These are phyloP conservation scores for Triadica sebifera DNA, from an alignment of 345 rosid species.

Conservation along the genomic window DNA sequence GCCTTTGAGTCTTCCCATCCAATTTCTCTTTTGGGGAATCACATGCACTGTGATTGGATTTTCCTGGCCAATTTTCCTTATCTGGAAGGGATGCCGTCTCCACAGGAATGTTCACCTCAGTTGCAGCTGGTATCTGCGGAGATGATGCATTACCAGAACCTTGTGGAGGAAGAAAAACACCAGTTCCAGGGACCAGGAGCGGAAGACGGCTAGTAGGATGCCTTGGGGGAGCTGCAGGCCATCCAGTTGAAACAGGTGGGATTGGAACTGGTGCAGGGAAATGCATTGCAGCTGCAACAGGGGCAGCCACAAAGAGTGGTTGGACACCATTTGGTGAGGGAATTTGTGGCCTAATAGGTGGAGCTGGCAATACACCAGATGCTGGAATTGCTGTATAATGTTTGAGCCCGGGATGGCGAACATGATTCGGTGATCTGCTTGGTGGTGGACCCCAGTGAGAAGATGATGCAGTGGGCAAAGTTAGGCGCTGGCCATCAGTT, in stretches of 20 bases:
- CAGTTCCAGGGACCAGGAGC: constrained; percentile 65
- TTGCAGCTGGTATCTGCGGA: constrained; percentile 29
- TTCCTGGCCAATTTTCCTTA: constrained; percentile 33
- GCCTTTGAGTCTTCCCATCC: constrained; percentile 26
- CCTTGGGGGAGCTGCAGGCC: constrained; percentile 63
- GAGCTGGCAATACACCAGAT: constrained; percentile 50
- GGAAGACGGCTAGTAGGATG: constrained; percentile 64
- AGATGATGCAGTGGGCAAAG: constrained; percentile 32
- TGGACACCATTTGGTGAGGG: constrained; percentile 54
- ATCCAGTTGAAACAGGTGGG: constrained; percentile 53
- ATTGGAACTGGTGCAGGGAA: constrained; percentile 58
- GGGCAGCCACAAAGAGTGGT: constrained; percentile 45
- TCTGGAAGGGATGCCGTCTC: constrained; percentile 27
- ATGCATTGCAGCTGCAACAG: constrained; percentile 54
- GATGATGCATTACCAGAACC: constrained; percentile 48
- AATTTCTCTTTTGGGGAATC: constrained; percentile 27
- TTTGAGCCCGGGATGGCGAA: constrained; percentile 54
- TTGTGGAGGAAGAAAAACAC: constrained; percentile 89
- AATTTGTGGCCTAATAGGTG: constrained; percentile 52
- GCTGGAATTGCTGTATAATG: constrained; percentile 47
- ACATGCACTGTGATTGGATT: constrained; percentile 15
- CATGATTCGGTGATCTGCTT: constrained; percentile 50
- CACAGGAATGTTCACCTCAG: constrained; percentile 14
- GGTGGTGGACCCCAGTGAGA: constrained; percentile 63
- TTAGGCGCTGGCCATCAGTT: constrained; percentile 36